Base-by-base conservation (phyloP, 148 eudicot species). In the Spergularia bocconei region DNA sequence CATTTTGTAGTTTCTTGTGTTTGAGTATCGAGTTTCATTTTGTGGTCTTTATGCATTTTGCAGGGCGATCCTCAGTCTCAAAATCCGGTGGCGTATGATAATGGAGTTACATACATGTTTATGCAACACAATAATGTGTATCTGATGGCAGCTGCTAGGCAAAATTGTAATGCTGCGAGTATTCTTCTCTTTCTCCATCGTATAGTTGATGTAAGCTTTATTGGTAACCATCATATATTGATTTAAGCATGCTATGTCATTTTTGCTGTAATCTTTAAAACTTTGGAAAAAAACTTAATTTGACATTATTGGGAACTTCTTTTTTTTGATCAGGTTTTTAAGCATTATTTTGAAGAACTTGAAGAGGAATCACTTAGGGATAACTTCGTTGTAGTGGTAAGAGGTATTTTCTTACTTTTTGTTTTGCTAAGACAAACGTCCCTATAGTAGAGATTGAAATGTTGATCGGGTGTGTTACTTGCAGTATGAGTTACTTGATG, bases 351-450 rank as follows among this genome's bases (percentile, higher is more conserved):
- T 73, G 97, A 92, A 79, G 96, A 86, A 81, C 83, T 95, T 81
- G 97, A 95, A 85, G 99, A 95, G 84, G 99, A 95, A 79, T 95
- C 99, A 11, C 94, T 95, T 54, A 89, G 99, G 76, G 99, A 95
- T 81, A 95, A 95, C 80, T 95, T 95, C 82, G 99, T 95, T 75
- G 96, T 95, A 64, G 97, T 95, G 99, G 99, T 95, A 91, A 75
- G 90, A 77, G 77, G 57, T 61, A 67, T 61, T 81, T 67, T 69
- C 51, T 52, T 15, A 2, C 72, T 69, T 29, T 69, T 41, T 29
- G 36, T 63, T 53, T 58, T 64, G 50, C 65, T 51, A 13, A 60
- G 62, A 29, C 33, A 66, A 48, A 29, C 21, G 25, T 7, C n/a
- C 59, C 13, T 61, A 41, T 61, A 50, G 13, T 23, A 23, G 38